phyloP scores from a whole-genome alignment of 768 basidiomycete species.

The Lentinula raphanica region DNA sequence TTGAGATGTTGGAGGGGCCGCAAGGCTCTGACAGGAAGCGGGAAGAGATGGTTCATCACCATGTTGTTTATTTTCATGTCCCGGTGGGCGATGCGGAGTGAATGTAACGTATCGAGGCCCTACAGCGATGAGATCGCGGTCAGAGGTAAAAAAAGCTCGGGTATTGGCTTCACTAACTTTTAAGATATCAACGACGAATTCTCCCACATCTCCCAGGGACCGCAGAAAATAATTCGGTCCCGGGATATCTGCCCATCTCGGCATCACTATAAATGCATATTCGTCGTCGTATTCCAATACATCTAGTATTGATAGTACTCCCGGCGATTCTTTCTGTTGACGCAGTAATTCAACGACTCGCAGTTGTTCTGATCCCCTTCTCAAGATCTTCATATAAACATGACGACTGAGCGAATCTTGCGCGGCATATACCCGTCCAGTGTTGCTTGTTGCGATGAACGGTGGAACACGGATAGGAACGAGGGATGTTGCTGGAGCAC shows the following conservation, averaged over 20 bases:
- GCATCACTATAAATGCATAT: conserved; percentile 5
- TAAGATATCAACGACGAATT: neutral
- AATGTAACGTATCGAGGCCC: conserved; percentile 4
- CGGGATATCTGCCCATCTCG: conserved; percentile 6
- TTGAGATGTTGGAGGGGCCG: neutral
- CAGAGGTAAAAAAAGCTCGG: neutral
- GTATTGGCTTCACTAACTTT: neutral
- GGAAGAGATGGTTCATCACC: conserved; percentile 5
- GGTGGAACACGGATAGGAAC: neutral
- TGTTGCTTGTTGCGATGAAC: conserved; percentile 2
- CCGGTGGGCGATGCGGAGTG: conserved; percentile 2
- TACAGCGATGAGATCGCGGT: neutral
- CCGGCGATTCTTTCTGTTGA: neutral
- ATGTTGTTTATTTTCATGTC: conserved; percentile 7
- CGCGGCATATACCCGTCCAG: conserved; percentile 3
- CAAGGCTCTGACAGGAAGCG: neutral
- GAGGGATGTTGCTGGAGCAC: neutral
- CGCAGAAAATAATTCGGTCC: conserved; percentile 2
- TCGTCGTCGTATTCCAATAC: conserved; percentile 1
- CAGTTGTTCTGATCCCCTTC: neutral
- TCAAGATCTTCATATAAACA: conserved; percentile 2
- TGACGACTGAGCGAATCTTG: neutral
- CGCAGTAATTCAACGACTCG: conserved; percentile 2
- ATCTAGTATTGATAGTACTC: conserved; percentile 1
- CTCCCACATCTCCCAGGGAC: neutral